These are phyloP conservation scores for Fagopyrum esculentum DNA, from an alignment of 148 eudicot genomes.

Conservation along the genomic window DNA sequence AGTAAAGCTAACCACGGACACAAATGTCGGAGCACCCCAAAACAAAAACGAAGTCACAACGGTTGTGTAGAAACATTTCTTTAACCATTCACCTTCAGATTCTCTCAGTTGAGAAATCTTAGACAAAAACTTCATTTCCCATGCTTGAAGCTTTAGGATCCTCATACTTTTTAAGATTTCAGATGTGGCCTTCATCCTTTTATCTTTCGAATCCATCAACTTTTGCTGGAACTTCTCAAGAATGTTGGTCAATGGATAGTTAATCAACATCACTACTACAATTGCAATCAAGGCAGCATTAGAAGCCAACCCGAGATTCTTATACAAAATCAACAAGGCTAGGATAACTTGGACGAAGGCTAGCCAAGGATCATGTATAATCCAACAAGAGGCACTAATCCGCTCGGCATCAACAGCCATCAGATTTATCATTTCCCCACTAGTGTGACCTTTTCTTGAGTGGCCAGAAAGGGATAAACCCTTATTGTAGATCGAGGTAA, in stretches of 20 bases:
- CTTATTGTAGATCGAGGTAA: constrained; percentile 33
- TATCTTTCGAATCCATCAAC: constrained; percentile 36
- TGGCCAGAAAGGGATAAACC: constrained; percentile 29
- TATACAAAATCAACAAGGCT: constrained; percentile 34
- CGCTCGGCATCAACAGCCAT: constrained; percentile 45
- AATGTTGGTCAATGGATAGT: constrained; percentile 27
- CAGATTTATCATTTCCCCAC: constrained; percentile 43
- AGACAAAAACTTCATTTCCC: constrained; percentile 45
- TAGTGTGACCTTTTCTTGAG: constrained; percentile 34
- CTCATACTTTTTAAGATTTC: constrained; percentile 44
- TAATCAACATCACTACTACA: constrained; percentile 26
- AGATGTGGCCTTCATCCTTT: constrained; percentile 43
- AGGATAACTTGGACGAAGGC: constrained; percentile 27
- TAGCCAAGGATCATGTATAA: constrained; percentile 39
- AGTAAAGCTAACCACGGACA: constrained; percentile 30
- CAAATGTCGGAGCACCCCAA: constrained; percentile 35
- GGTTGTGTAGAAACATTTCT: constrained; percentile 20
- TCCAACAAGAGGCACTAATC: constrained; percentile 32
- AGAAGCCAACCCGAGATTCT: constrained; percentile 32
- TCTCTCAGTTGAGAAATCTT: constrained; percentile 31
- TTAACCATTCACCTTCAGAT: constrained; percentile 34
- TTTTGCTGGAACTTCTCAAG: constrained; percentile 33
- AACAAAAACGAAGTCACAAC: constrained; percentile 33
- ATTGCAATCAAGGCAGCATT: constrained; percentile 25
- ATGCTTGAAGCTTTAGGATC: constrained; percentile 40